Evolutionary conservation across 2,329 filamentous ascomycete genomes (phyloP).

Genomic region (Neocatenulostroma microsporum): DNA sequence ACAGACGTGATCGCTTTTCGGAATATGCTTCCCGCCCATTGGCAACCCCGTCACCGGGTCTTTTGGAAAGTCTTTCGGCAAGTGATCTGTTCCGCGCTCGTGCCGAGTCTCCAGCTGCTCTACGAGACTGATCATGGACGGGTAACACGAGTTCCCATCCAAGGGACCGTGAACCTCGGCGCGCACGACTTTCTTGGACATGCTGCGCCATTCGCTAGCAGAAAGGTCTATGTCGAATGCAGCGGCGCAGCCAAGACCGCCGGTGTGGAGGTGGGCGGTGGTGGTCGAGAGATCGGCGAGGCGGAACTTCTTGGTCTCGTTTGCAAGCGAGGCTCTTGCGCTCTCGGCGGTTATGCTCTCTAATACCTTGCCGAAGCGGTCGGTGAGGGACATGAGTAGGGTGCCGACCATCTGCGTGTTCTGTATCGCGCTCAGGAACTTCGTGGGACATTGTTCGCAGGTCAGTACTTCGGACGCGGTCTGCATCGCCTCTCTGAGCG

Average conservation of each 20-base stretch:
- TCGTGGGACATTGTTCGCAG: constrained; percentile 37
- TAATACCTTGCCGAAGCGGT: constrained; percentile 37
- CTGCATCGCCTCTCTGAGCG: constrained; percentile 36
- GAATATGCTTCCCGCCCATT: constrained; percentile 10
- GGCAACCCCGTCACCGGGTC: constrained; percentile 9
- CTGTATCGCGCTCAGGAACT: constrained; percentile 37
- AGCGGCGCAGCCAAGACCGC: constrained; percentile 35
- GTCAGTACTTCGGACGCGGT: constrained; percentile 32
- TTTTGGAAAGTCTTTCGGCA: constrained; percentile 18
- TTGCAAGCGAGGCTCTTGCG: constrained; percentile 21
- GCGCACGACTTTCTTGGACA: constrained; percentile 40
- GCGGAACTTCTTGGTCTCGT: constrained; percentile 35
- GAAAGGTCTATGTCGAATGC: constrained; percentile 39
- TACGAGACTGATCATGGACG: constrained; percentile 5
- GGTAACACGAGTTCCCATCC: constrained; percentile 20
- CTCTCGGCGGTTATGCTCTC: constrained; percentile 35
- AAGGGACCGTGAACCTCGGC: constrained; percentile 35
- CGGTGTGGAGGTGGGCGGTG: constrained; percentile 37
- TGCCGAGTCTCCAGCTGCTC: constrained; percentile 36
- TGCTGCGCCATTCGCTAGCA: constrained; percentile 35
- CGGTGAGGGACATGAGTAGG: constrained; percentile 35
- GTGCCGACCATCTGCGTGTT: constrained; percentile 38
- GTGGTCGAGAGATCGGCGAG: constrained; percentile 36
- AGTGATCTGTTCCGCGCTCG: constrained; percentile 31
- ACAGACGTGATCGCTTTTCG: constrained; percentile 25